Percentiles rank a stretch among this genome's conserved stretches.
Evolutionary conservation across 139 green algal species (phyloP).

Genomic region (Coelastrella sp.): DNA sequence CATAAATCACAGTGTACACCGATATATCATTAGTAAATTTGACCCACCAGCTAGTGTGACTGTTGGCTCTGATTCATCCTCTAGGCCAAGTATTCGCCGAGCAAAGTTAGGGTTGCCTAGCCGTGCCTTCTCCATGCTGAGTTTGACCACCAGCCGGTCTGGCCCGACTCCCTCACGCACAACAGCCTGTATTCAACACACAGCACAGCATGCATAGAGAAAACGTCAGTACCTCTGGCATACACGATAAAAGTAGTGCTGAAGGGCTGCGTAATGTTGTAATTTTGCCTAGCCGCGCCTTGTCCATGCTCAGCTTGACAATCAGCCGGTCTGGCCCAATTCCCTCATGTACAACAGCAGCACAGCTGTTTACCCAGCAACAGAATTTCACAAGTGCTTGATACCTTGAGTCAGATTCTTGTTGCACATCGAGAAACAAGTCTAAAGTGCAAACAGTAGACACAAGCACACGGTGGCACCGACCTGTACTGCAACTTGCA

Average conservation of each 20-base stretch:
- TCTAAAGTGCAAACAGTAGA: not conserved
- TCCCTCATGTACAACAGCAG: constrained; percentile 40
- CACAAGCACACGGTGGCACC: not conserved
- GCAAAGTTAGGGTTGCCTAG: constrained; percentile 37
- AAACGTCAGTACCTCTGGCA: too few relatives aligned
- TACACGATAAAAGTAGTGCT: not conserved
- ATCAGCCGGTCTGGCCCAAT: not conserved
- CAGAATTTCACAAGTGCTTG: too few relatives aligned
- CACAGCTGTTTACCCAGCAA: not conserved
- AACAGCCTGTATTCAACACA: constrained; percentile 16
- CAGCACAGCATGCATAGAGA: not conserved
- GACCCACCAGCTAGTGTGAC: not conserved
- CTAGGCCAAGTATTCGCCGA: constrained; percentile 1
- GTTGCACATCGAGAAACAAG: not conserved
- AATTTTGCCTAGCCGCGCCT: constrained; percentile 16
- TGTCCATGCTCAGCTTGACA: constrained; percentile 44
- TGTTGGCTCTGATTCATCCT: not conserved
- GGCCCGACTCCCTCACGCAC: constrained; percentile 20
- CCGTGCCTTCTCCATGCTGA: constrained; percentile 31
- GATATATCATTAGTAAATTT: too few relatives aligned
- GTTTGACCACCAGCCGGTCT: constrained; percentile 35
- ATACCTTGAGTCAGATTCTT: too few relatives aligned
- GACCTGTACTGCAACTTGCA: constrained; percentile 26
- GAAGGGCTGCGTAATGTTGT: not conserved
- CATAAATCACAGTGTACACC: too few relatives aligned